Evolutionary conservation across 306 rosid species (phyloP).

Genomic region (Cicer cuneatum): DNA sequence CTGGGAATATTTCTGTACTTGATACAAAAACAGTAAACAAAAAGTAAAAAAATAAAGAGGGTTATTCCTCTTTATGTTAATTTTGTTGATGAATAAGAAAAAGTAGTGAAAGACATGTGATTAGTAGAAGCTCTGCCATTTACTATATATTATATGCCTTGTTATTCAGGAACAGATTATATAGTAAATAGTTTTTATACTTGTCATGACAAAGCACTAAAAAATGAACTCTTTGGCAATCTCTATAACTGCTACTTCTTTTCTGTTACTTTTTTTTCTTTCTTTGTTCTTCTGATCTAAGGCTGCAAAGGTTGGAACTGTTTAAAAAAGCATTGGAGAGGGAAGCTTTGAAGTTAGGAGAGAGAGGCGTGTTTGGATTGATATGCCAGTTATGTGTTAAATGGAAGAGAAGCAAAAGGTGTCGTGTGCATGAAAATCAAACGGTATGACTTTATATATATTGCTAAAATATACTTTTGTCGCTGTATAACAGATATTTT

Average conservation of each 20-base stretch:
- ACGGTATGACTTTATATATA: constrained; percentile 34
- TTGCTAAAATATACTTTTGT: constrained; percentile 18
- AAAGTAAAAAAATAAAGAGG: constrained; percentile 12
- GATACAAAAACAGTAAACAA: constrained; percentile 17
- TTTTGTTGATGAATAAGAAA: constrained; percentile 32
- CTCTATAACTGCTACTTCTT: constrained; percentile 25
- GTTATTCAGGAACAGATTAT: background rate
- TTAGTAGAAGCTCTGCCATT: constrained; percentile 48
- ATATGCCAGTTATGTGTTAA: constrained; percentile 39
- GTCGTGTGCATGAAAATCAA: constrained; percentile 50
- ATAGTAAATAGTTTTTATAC: background rate
- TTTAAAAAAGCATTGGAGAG: constrained; percentile 44
- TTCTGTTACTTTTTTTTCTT: constrained; percentile 1
- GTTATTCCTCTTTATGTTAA: constrained; percentile 31
- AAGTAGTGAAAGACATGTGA: constrained; percentile 59
- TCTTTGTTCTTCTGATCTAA: constrained; percentile 35
- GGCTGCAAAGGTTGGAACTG: constrained; percentile 45
- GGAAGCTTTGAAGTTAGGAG: constrained; percentile 36
- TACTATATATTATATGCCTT: background rate
- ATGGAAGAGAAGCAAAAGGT: constrained; percentile 37
- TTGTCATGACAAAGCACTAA: background rate
- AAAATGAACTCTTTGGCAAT: background rate
- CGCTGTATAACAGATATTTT: background rate
- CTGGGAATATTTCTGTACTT: constrained; percentile 40
- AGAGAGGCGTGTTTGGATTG: constrained; percentile 47